Evolutionary conservation across 2,329 filamentous ascomycete genomes (phyloP), one percentile per base, ranked within the genome.

Genomic region (Phyllosticta ampelicida): DNA sequence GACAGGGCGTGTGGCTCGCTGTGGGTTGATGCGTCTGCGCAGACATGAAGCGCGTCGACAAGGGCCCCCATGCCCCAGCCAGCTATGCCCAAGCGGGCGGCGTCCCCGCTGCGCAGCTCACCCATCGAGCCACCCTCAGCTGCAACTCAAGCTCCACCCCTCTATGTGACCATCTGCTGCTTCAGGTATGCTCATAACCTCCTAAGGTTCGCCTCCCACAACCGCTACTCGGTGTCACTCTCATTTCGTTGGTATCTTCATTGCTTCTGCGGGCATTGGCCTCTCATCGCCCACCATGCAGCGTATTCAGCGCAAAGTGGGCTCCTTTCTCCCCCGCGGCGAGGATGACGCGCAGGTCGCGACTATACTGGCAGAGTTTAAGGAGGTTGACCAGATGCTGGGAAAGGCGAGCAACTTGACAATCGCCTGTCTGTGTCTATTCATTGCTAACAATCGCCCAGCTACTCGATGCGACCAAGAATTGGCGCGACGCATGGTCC

Each of bases 401-500:
- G 79, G 81, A 63, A 85, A 84, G 78, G 88, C 90, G 75, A 60
- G 58, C 54, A 60, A 56, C 54, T 60, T 61, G 36, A 51, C n/a
- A n/a, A n/a, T n/a, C n/a, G n/a, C n/a, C n/a, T n/a, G n/a, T 58
- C 51, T 44, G 20, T 48, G 50, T 6, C 49, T 49, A 18, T 9
- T 51, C 61, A 56, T 21, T 9, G 13, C 54, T 50, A 16, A 60
- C 54, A 9, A 5, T 44, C 20, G 51, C 50, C 11, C 63, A 92
- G 87, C 82, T 94, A 64, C 82, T 90, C 64, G 86, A 89, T 63
- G 84, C 86, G 61, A 83, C 86, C 44, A 87, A 84, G 70, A 78
- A 83, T 68, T 94, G 88, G 85, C 83, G 86, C 66, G 86, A 92
- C 66, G 80, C 86, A 10, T 95, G 89, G 89, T 79, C 84, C 6